Evolutionary conservation across 768 basidiomycete genomes (phyloP).

Genomic region (Boletus vermiculosoides): DNA sequence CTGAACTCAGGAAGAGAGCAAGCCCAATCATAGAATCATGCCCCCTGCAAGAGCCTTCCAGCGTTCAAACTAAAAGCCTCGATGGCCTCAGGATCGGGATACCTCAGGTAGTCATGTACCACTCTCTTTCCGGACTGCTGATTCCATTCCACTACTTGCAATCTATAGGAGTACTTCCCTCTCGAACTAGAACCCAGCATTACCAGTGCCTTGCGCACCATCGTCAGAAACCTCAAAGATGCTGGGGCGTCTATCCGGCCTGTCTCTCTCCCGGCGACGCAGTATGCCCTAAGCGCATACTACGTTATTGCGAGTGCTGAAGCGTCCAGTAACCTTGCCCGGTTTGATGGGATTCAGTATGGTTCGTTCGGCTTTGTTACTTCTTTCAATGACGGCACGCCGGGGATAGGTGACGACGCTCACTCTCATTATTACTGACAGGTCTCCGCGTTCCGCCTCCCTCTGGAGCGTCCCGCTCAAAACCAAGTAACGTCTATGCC

Average conservation of each 20-base stretch:
- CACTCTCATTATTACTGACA: slow-evolving; percentile 21
- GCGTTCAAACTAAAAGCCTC: slow-evolving; percentile 27
- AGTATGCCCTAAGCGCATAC: slow-evolving; percentile 85
- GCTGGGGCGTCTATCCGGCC: slow-evolving; percentile 69
- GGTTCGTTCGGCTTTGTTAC: slow-evolving; percentile 44
- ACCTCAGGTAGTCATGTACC: slow-evolving; percentile 52
- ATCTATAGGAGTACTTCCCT: slow-evolving; percentile 74
- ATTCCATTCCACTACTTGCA: not conserved
- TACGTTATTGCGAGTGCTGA: slow-evolving; percentile 96
- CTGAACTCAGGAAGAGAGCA: slow-evolving; percentile 37
- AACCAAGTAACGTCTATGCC: slow-evolving; percentile 60
- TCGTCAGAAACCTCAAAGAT: slow-evolving; percentile 41
- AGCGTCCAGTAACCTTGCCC: slow-evolving; percentile 86
- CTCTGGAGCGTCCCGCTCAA: slow-evolving; percentile 42
- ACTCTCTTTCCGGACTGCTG: not conserved
- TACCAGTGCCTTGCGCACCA: slow-evolving; percentile 42
- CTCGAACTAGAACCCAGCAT: slow-evolving; percentile 53
- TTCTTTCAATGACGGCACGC: not conserved
- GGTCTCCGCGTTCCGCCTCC: slow-evolving; percentile 51
- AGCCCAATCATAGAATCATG: slow-evolving; percentile 25
- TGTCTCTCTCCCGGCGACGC: slow-evolving; percentile 68
- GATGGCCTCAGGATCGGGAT: slow-evolving; percentile 69
- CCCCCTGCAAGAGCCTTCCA: not conserved
- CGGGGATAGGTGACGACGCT: not conserved
- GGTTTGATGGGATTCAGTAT: slow-evolving; percentile 86